Evolutionary conservation across 2,329 filamentous ascomycete species (phyloP), one percentile per base, ranked within the genome.

Genomic region (Penicillium sp.): DNA sequence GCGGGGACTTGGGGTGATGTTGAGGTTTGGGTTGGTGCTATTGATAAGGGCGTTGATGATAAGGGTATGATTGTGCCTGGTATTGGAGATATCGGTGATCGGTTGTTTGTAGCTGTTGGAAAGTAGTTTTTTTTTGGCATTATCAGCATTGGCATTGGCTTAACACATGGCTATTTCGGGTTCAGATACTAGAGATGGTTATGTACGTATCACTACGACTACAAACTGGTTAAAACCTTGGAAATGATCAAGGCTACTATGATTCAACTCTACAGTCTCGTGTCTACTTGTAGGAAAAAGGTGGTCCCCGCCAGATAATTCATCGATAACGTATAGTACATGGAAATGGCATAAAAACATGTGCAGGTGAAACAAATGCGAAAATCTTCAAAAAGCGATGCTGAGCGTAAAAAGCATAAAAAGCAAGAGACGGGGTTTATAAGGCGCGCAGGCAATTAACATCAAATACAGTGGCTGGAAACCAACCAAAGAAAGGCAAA

Each of bases 41-140:
- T 96, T 19, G 93, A 97, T 73, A 77, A 77, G 60, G 82, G 53
- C 31, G 79, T 94, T 51, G 90, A 91, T 61, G 79, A 82, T n/a
- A 82, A 80, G 61, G 92, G 93, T 9, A 96, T 97, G 91, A 87
- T 97, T 61, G 89, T 88, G 78, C 92, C 92, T 0, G 93, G 93
- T 0, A 68, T 97, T 61, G 93, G 92, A 1, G 93, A 97, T 75
- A 87, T 97, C 55, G 93, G 93, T 1, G 93, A 97, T 76, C 80
- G 93, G 47, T 73, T 97, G 74, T 97, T 93, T 75, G 78, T 95
- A 76, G 96, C 92, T 0, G 83, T 93, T 72, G 92, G 91, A 22
- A 96, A 96, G 73, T 95, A 70, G 51, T 14, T 14, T 12, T 31
- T 11, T 35, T 25, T 28, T 36, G 28, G 7, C 37, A 28, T 22